Percentiles rank a stretch among this genome's conserved stretches.
These are phyloP conservation scores for Coemansia sp. DNA, from an alignment of 192 early-diverging fungal genomes.

Conservation along the genomic window DNA sequence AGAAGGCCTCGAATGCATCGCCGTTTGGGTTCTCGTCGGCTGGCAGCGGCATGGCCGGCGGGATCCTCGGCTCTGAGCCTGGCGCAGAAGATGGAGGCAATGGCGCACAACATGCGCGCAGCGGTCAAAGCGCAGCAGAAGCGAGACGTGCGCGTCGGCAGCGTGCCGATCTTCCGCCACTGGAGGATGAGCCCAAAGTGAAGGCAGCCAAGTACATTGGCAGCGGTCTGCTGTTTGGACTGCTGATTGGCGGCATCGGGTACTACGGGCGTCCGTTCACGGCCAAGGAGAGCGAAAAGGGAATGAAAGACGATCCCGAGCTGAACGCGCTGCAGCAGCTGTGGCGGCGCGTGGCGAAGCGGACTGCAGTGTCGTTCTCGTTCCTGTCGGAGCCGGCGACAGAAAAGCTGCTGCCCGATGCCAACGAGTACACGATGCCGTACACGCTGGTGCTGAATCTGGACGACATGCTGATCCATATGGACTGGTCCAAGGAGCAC, in stretches of 20 bases:
- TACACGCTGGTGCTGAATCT: slow-evolving; percentile 95
- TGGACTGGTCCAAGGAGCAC: slow-evolving; percentile 92
- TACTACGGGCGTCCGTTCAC: slow-evolving; percentile 51
- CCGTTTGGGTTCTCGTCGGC: slow-evolving; percentile 50
- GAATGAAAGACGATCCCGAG: slow-evolving; percentile 42
- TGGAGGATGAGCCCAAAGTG: slow-evolving; percentile 49
- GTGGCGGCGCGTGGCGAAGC: slow-evolving; percentile 37
- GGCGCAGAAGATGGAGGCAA: background rate
- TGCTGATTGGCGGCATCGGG: slow-evolving; percentile 42
- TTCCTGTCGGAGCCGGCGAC: slow-evolving; percentile 68
- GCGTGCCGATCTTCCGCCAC: slow-evolving; percentile 53
- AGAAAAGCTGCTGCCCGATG: slow-evolving; percentile 90
- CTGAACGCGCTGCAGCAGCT: slow-evolving; percentile 38
- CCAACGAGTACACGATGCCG: slow-evolving; percentile 81
- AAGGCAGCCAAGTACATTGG: slow-evolving; percentile 49
- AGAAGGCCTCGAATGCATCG: slow-evolving; percentile 22
- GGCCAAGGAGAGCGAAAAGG: slow-evolving; percentile 30
- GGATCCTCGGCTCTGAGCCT: slow-evolving; percentile 31
- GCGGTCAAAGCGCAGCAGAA: slow-evolving; percentile 44
- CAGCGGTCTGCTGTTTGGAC: slow-evolving; percentile 44
- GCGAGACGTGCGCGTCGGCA: slow-evolving; percentile 52
- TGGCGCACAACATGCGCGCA: slow-evolving; percentile 14
- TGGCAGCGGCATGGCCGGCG: slow-evolving; percentile 49
- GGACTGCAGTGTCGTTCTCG: slow-evolving; percentile 20
- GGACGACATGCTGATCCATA: slow-evolving; percentile 89